Conservation (phyloP, 2,329 filamentous ascomycete genomes). For the Colletotrichum sp. region DNA sequence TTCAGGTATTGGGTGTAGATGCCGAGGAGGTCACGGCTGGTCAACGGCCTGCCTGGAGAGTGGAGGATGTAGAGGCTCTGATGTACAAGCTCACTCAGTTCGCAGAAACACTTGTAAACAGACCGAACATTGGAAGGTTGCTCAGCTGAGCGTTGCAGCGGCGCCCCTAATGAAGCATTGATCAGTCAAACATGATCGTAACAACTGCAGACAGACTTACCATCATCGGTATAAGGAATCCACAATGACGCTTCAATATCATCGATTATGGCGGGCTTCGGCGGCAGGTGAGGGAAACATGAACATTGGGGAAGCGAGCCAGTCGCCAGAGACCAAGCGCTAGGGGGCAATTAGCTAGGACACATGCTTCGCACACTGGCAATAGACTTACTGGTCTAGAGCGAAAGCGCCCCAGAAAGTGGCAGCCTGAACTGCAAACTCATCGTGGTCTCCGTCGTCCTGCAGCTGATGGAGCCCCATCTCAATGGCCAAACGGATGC, state of each 20-base stretch:
- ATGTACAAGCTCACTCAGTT: constrained; percentile 76
- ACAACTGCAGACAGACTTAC: constrained; percentile 38
- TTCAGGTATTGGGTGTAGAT: constrained; percentile 73
- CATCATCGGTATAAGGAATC: constrained; percentile 64
- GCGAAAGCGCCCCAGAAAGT: constrained; percentile 69
- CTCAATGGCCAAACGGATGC: constrained; percentile 73
- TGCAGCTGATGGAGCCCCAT: constrained; percentile 68
- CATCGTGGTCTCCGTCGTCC: constrained; percentile 56
- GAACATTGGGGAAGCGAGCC: constrained; percentile 67
- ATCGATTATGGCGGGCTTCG: constrained; percentile 65
- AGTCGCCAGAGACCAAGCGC: constrained; percentile 70
- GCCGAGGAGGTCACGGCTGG: constrained; percentile 65
- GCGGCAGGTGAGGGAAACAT: constrained; percentile 58
- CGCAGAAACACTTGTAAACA: constrained; percentile 72
- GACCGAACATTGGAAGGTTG: constrained; percentile 73
- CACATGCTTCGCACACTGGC: not conserved
- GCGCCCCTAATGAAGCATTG: constrained; percentile 44
- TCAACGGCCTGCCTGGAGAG: constrained; percentile 69
- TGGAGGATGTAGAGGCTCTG: constrained; percentile 76
- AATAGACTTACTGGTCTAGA: constrained; percentile 61
- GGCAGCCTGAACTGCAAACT: constrained; percentile 62
- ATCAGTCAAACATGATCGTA: not conserved
- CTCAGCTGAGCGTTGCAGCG: constrained; percentile 59
- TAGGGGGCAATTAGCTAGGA: constrained; percentile 29
- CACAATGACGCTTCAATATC: constrained; percentile 65